These are phyloP conservation scores for Coemansia brasiliensis DNA, from an alignment of 192 early-diverging fungal genomes.

Conservation along the genomic window DNA sequence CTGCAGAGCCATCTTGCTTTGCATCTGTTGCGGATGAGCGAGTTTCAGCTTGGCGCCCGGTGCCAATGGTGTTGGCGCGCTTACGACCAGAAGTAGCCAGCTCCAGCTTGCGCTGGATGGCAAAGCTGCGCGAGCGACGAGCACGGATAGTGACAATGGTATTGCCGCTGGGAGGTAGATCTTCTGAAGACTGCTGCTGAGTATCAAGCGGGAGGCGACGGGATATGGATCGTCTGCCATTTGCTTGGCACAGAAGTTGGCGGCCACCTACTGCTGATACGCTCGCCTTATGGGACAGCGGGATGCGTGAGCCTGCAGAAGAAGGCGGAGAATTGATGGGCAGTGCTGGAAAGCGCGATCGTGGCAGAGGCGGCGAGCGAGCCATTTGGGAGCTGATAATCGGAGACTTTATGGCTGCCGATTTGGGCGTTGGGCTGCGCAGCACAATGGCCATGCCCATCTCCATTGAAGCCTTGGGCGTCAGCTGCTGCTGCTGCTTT, in stretches of 20 bases:
- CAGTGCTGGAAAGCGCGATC: conserved; percentile 9
- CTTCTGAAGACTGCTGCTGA: not conserved
- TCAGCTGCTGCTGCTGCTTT: not conserved
- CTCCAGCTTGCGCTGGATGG: conserved; percentile 27
- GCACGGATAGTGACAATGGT: conserved; percentile 40
- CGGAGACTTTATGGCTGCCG: conserved; percentile 20
- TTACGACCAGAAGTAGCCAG: conserved; percentile 33
- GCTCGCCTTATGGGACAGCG: conserved; percentile 43
- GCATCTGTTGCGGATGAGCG: not conserved
- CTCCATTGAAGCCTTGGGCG: conserved; percentile 31
- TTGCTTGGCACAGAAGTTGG: not conserved
- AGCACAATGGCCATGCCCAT: conserved; percentile 44
- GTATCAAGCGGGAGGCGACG: not conserved
- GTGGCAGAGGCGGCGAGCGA: not conserved
- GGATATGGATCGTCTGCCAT: not conserved
- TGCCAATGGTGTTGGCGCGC: conserved; percentile 48
- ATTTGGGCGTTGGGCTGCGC: conserved; percentile 42
- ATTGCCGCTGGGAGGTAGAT: not conserved
- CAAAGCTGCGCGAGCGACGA: conserved; percentile 44
- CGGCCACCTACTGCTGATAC: conserved; percentile 43
- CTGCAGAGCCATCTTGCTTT: not conserved
- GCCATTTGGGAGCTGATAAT: conserved; percentile 1
- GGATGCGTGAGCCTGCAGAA: conserved; percentile 13
- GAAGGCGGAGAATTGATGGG: conserved; percentile 11
- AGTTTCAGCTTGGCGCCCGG: conserved; percentile 22